These are phyloP conservation scores for Schrenkiella parvula DNA, from an alignment of 345 rosid species.

Conservation along the genomic window DNA sequence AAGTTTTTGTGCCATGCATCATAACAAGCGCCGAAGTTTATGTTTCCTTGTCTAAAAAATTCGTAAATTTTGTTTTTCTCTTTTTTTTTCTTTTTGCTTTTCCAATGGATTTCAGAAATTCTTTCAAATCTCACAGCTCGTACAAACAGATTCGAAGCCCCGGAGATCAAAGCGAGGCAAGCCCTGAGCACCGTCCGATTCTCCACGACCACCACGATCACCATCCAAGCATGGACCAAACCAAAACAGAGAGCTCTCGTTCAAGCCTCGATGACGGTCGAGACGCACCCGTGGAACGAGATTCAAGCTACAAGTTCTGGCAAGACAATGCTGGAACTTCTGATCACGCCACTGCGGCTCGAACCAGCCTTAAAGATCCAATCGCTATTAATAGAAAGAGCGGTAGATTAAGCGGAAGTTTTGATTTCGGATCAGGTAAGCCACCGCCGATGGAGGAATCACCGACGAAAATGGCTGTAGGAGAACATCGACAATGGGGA, in stretches of 20 bases:
- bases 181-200: constrained; percentile 52
- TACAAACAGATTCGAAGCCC: constrained; percentile 33
- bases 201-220: constrained; percentile 42
- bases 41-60: constrained; percentile 18
- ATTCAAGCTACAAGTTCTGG: constrained; percentile 42
- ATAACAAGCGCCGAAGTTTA: constrained; percentile 28
- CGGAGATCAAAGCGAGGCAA: constrained; percentile 4
- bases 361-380: not conserved
- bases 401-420: constrained; percentile 25
- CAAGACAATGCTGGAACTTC: constrained; percentile 9
- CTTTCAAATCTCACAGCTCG: constrained; percentile 48
- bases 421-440: constrained; percentile 25
- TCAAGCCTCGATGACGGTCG: constrained; percentile 2
- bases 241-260: constrained; percentile 13
- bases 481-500: constrained; percentile 26
- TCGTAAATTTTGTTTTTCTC: not conserved
- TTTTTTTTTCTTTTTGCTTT: not conserved
- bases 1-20: constrained; percentile 24
- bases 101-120: constrained; percentile 41
- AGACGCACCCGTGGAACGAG: constrained; percentile 21
- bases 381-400: not conserved
- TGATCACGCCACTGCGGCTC: not conserved
- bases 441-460: constrained; percentile 24
- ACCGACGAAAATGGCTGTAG: constrained; percentile 17
- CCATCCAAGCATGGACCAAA: not conserved